Evolutionary conservation across 2,329 filamentous ascomycete species (phyloP).

Genomic region (Sporothrix humicola): DNA sequence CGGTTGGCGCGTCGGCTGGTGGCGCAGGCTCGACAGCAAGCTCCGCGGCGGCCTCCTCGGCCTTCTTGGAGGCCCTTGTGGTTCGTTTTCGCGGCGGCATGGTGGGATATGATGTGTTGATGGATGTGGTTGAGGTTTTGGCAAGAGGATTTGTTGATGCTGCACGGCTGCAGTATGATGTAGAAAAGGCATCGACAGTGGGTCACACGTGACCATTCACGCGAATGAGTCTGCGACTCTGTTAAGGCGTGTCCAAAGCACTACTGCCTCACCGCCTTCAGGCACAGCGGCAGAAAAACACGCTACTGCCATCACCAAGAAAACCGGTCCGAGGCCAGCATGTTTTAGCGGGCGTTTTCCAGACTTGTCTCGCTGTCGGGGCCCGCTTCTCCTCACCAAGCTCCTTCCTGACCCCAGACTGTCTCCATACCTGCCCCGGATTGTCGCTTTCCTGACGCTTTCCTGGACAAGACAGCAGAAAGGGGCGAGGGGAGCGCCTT

Average conservation of each 20-base stretch:
- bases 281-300: slow-evolving; percentile 2
- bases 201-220: not conserved
- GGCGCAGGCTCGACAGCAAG: slow-evolving; percentile 2
- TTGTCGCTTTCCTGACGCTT: slow-evolving; percentile 2
- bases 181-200: not conserved
- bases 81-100: slow-evolving; percentile 32
- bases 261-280: slow-evolving; percentile 2
- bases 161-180: not conserved
- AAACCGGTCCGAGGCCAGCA: not conserved
- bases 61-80: slow-evolving; percentile 33
- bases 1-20: not conserved
- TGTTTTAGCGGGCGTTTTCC: not conserved
- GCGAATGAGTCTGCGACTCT: not conserved
- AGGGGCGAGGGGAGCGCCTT: not conserved
- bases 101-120: not conserved
- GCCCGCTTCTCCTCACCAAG: not conserved
- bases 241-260: not conserved
- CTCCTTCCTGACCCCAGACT: slow-evolving; percentile 12
- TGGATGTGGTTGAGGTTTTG: not conserved
- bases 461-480: not conserved
- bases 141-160: not conserved
- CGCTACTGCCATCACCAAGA: slow-evolving; percentile 11
- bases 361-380: not conserved
- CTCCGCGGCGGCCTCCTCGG: slow-evolving; percentile 17
- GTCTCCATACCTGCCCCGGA: slow-evolving; percentile 19